Conservation (phyloP, 2,329 filamentous ascomycete species). For the Amphichorda felina region DNA sequence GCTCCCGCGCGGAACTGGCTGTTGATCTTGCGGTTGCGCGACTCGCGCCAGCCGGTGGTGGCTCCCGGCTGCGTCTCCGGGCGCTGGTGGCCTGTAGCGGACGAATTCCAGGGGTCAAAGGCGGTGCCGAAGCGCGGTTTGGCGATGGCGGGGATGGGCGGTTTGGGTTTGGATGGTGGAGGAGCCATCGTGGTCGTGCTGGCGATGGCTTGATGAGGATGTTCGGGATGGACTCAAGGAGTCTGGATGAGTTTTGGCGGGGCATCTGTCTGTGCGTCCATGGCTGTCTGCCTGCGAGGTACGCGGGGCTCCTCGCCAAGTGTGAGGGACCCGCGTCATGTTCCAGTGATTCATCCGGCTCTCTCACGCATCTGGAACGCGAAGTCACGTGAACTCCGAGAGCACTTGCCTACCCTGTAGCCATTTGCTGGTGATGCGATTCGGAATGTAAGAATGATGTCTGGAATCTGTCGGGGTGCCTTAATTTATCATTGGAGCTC, state of each 20-base stretch:
- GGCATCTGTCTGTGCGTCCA: no score
- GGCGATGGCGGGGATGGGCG: slow-evolving; percentile 18
- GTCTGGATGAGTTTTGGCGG: no score
- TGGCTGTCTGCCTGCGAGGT: neutral
- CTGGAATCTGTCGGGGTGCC: no score
- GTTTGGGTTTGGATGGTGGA: slow-evolving; percentile 3
- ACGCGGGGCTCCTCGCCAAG: no score
- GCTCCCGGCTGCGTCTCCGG: slow-evolving; percentile 54
- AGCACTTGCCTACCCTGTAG: no score
- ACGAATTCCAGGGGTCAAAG: slow-evolving; percentile 63
- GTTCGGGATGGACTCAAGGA: no score
- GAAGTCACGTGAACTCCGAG: slow-evolving; percentile 2
- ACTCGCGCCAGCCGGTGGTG: slow-evolving; percentile 56
- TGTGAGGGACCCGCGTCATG: no score
- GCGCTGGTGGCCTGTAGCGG: slow-evolving; percentile 67
- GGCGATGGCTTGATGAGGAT: no score
- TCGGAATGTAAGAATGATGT: no score
- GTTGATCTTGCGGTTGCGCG: slow-evolving; percentile 55
- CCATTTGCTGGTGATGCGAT: no score
- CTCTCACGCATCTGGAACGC: slow-evolving; percentile 2
- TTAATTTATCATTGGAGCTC: no score
- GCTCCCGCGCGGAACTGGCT: slow-evolving; percentile 52
- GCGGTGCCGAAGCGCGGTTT: slow-evolving; percentile 27
- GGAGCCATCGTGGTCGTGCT: neutral
- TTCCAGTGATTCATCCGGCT: neutral